phyloP scores from a whole-genome alignment of 2,329 filamentous ascomycete species.

The Xylariaceae sp. region DNA sequence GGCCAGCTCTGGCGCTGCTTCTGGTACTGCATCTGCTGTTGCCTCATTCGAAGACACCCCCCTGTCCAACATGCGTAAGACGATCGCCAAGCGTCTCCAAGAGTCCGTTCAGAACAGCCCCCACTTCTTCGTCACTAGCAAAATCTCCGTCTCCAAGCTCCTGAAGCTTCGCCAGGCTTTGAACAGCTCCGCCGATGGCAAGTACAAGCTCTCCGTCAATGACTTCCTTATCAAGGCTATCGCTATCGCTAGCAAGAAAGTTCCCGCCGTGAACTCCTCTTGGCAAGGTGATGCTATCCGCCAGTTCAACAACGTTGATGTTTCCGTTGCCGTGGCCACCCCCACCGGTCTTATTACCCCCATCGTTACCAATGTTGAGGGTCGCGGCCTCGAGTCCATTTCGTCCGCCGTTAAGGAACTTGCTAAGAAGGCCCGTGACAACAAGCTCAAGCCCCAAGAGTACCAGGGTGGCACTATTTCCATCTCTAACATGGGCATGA shows the following conservation, averaged over 20 bases:
- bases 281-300: conserved; percentile 91
- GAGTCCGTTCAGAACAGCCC: conserved; percentile 92
- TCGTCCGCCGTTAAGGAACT: conserved; percentile 91
- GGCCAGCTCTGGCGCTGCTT: conserved; percentile 61
- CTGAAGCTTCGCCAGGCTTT: conserved; percentile 92
- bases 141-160: conserved; percentile 89
- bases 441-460: conserved; percentile 99
- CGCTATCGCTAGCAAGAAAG: conserved; percentile 82
- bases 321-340: conserved; percentile 93
- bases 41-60: conserved; percentile 79
- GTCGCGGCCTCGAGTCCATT: conserved; percentile 82
- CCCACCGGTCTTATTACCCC: conserved; percentile 94
- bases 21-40: conserved; percentile 48
- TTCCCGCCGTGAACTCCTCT: conserved; percentile 91
- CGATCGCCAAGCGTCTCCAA: conserved; percentile 85
- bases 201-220: conserved; percentile 99
- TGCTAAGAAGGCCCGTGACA: conserved; percentile 90
- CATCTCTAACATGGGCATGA: conserved; percentile 99
- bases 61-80: conserved; percentile 93
- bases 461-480: conserved; percentile 99
- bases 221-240: conserved; percentile 99
- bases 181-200: conserved; percentile 81
- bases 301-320: conserved; percentile 88
- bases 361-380: conserved; percentile 86
- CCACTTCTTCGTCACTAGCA: conserved; percentile 94